Evolutionary conservation across 495 filamentous ascomycete genomes (phyloP).

Genomic region (Aspergillus panamensis): DNA sequence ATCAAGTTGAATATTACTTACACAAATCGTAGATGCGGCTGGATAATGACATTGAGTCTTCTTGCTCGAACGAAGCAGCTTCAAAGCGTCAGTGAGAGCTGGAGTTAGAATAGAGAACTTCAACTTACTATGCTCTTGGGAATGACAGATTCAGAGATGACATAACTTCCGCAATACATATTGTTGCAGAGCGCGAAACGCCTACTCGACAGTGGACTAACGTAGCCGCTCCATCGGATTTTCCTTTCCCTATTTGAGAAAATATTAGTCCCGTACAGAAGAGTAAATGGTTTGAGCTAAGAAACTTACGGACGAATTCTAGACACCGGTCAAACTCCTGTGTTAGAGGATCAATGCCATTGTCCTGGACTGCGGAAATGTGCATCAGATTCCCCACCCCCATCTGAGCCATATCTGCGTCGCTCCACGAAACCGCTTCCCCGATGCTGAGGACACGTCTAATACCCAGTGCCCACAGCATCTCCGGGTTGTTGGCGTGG

Average conservation of each 20-base stretch:
- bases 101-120: neutral
- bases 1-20: conserved; percentile 28
- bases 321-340: conserved; percentile 84
- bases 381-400: conserved; percentile 70
- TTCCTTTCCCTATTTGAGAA: conserved; percentile 61
- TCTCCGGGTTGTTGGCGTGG: conserved; percentile 87
- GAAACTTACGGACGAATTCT: conserved; percentile 79
- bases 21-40: conserved; percentile 66
- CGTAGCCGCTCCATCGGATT: conserved; percentile 71
- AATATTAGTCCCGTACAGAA: conserved; percentile 10
- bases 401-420: conserved; percentile 63
- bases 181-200: conserved; percentile 90
- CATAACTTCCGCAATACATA: conserved; percentile 99
- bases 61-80: conserved; percentile 91
- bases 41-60: conserved; percentile 73
- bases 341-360: conserved; percentile 88
- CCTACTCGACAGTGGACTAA: conserved; percentile 96
- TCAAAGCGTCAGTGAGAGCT: conserved; percentile 12
- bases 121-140: conserved; percentile 76
- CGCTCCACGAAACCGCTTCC: conserved; percentile 77
- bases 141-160: conserved; percentile 72
- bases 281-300: neutral
- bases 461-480: conserved; percentile 78
- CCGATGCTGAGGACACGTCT: conserved; percentile 89
- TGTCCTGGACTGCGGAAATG: conserved; percentile 87